Evolutionary conservation across 805 yeast species (phyloP).

Genomic region (Ogataea philodendri): DNA sequence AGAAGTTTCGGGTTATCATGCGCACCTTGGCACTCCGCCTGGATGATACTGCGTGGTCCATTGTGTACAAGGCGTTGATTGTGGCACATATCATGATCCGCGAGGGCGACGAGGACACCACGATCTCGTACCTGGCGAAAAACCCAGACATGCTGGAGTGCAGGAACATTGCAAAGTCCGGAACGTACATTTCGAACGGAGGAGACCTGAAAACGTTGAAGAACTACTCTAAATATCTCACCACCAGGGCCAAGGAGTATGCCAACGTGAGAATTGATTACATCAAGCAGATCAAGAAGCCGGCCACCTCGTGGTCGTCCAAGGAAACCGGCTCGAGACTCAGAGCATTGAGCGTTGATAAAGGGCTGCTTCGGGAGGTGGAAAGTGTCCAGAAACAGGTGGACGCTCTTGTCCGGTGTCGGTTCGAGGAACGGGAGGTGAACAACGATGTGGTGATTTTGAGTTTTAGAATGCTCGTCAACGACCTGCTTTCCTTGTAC

Average conservation of each 20-base stretch:
- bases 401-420: slow-evolving; percentile 68
- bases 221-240: slow-evolving; percentile 71
- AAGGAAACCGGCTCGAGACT: slow-evolving; percentile 56
- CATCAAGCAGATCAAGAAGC: slow-evolving; percentile 59
- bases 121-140: slow-evolving; percentile 63
- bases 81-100: slow-evolving; percentile 88
- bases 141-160: slow-evolving; percentile 61
- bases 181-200: slow-evolving; percentile 35
- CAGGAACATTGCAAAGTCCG: slow-evolving; percentile 35
- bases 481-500: slow-evolving; percentile 80
- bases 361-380: slow-evolving; percentile 79
- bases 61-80: slow-evolving; percentile 80
- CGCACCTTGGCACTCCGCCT: slow-evolving; percentile 58
- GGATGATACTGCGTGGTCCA: slow-evolving; percentile 85
- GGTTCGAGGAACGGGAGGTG: slow-evolving; percentile 74
- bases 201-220: slow-evolving; percentile 55
- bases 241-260: slow-evolving; percentile 66
- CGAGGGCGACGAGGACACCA: slow-evolving; percentile 82
- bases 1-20: slow-evolving; percentile 69
- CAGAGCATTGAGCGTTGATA: slow-evolving; percentile 62
- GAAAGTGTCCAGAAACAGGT: slow-evolving; percentile 85
- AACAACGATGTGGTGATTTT: slow-evolving; percentile 81
- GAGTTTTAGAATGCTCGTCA: slow-evolving; percentile 84
- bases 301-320: slow-evolving; percentile 34
- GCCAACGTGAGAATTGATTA: slow-evolving; percentile 67